phyloP scores from a whole-genome alignment of 148 eudicot species.

The Agrostemma githago region DNA sequence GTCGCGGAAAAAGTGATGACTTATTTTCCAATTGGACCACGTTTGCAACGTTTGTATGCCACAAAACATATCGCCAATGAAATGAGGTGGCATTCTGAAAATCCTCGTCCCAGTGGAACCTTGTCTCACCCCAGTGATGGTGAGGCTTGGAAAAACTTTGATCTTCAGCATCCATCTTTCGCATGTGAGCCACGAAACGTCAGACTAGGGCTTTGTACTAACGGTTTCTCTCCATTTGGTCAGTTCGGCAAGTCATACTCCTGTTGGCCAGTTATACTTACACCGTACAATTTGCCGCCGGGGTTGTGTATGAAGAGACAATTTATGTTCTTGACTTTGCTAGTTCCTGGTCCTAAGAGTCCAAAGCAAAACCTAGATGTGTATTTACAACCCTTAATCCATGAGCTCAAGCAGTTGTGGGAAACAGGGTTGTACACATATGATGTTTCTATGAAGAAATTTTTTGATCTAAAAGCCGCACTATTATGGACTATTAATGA shows the following conservation, averaged over 20 bases:
- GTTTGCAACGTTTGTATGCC: too few relatives aligned
- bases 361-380: background rate
- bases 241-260: background rate
- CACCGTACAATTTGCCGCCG: too few relatives aligned
- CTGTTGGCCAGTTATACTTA: too few relatives aligned
- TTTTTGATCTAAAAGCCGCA: background rate
- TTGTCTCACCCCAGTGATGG: background rate
- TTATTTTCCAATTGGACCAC: too few relatives aligned
- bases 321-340: background rate
- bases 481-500: constrained; percentile 1
- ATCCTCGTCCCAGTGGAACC: too few relatives aligned
- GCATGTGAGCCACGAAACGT: too few relatives aligned
- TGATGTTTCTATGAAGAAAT: background rate
- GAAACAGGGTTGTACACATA: background rate
- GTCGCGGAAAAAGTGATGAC: too few relatives aligned
- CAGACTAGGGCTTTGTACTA: too few relatives aligned
- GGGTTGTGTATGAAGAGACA: background rate
- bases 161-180: too few relatives aligned
- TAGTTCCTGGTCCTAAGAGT: background rate
- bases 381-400: background rate
- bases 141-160: background rate
- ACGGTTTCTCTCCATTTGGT: too few relatives aligned
- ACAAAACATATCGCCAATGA: too few relatives aligned
- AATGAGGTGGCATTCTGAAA: too few relatives aligned
- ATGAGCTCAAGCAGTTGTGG: background rate